A percentile compares a stretch with the other conserved stretches of the same genome.
These are phyloP conservation scores for Alternaria burnsii DNA, from an alignment of 2,329 filamentous ascomycete species.

Conservation along the genomic window DNA sequence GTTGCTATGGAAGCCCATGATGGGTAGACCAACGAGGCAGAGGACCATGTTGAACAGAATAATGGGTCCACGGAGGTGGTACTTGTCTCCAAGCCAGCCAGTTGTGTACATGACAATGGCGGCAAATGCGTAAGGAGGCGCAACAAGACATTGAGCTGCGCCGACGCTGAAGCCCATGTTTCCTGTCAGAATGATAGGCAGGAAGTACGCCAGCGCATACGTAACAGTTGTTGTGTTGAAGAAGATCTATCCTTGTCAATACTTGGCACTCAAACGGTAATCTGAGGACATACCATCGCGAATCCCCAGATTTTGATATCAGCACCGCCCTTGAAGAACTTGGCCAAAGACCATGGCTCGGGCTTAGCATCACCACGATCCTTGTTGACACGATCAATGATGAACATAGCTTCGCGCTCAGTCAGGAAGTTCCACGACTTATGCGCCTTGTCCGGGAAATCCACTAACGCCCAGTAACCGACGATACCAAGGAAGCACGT, in stretches of 20 bases:
- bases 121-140: constrained; percentile 54
- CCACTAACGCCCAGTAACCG: constrained; percentile 55
- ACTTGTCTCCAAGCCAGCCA: constrained; percentile 73
- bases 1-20: constrained; percentile 72
- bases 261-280: background rate
- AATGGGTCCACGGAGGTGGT: constrained; percentile 64
- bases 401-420: constrained; percentile 57
- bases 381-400: constrained; percentile 61
- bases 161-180: constrained; percentile 72
- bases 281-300: constrained; percentile 47
- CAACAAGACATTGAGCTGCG: constrained; percentile 73
- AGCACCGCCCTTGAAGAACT: constrained; percentile 57
- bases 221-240: constrained; percentile 73
- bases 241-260: constrained; percentile 54
- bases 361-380: constrained; percentile 62
- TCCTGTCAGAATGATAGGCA: constrained; percentile 74
- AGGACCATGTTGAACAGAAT: constrained; percentile 59
- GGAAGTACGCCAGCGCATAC: constrained; percentile 81
- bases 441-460: constrained; percentile 57
- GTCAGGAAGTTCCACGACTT: constrained; percentile 56
- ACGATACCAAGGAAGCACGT: constrained; percentile 53
- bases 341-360: constrained; percentile 58
- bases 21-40: constrained; percentile 72
- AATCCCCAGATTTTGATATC: constrained; percentile 66
- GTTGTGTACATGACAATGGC: constrained; percentile 58